These are phyloP conservation scores for Ustilago trichophora DNA, from an alignment of 1,284 basidiomycete species.

Conservation along the genomic window DNA sequence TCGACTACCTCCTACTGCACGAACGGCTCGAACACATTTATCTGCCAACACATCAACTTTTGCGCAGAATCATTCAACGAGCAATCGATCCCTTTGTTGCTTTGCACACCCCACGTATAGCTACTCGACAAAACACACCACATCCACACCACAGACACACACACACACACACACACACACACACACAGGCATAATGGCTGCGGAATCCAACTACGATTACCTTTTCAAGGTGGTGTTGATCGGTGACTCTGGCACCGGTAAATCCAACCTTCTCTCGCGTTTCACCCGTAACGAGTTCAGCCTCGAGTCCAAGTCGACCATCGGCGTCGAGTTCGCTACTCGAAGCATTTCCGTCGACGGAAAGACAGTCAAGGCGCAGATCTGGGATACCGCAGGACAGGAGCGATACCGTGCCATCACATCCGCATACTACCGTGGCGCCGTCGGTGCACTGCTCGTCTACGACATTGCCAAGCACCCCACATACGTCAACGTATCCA, in stretches of 20 bases:
- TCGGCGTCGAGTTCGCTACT: slow-evolving; percentile 98
- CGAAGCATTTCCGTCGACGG: slow-evolving; percentile 92
- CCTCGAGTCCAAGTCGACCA: slow-evolving; percentile 91
- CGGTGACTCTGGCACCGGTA: slow-evolving; percentile 98
- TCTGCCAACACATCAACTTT: too few species aligned
- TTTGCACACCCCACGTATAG: too few species aligned
- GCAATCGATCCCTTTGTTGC: too few species aligned
- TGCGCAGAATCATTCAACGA: too few species aligned
- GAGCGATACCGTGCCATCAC: slow-evolving; percentile 99
- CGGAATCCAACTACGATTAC: slow-evolving; percentile 65
- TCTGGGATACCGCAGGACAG: slow-evolving; percentile 98
- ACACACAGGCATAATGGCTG: too few species aligned
- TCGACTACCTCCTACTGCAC: too few species aligned
- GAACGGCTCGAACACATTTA: too few species aligned
- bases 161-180: too few species aligned
- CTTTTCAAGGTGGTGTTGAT: slow-evolving; percentile 77
- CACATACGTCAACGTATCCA: slow-evolving; percentile 92
- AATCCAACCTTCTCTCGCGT: slow-evolving; percentile 73
- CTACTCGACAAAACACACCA: too few species aligned
- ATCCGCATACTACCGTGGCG: slow-evolving; percentile 94
- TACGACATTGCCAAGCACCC: slow-evolving; percentile 77
- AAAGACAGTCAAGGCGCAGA: slow-evolving; percentile 98
- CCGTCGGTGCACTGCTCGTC: slow-evolving; percentile 74
- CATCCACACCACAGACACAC: too few species aligned
- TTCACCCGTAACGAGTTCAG: slow-evolving; percentile 99